Base-by-base conservation (phyloP, 352 stramenopile genomes). In the Globisporangium camurandrum region DNA sequence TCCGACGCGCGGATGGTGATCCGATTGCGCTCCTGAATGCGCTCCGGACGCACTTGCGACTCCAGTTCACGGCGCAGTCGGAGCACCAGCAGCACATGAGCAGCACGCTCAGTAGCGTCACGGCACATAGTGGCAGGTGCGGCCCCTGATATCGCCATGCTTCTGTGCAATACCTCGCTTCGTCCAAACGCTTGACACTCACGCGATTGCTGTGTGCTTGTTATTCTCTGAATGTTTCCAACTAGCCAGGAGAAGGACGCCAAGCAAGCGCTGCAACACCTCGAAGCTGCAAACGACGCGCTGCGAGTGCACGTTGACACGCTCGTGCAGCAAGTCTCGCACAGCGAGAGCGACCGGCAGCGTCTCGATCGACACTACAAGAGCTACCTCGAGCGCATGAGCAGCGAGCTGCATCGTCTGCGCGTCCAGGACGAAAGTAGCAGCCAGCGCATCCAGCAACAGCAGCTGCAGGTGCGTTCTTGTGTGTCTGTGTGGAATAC, bases 1-100 rank as follows among this genome's bases (percentile, higher is more conserved):
- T 85, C 22, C 71, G 69, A 26, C 77, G 76, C 41, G 73, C 73
- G 0, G 69, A 87, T 17, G 71, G 73, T 1, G 73, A 84, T 24
- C 71, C 75, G 1, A 83, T 90, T 28, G 77, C 79, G 38, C 53
- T 90, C 38, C 57, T 90, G 26, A 88, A 85, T 39, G 62, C 62
- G 14, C 56, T 90, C n/a, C 75, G 76, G 2, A 85, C 70, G 16
- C 74, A 90, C 36, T 40, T 90, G 40, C 74, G 79, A 3, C 50
- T 90, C 10, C 73, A 87, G 48, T 80, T 86, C 39, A 61, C 73
- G 37, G 55, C 62, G 14, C 64, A 79, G 20, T 64, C 74, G 17
- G 58, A 71, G 26, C 64, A 71, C 12, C 61, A 78, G 17, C 30
- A 54, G 34, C 49, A 51, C 19, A 48, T 69, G 12, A 46, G 61